Evolutionary conservation across 805 yeast genomes (phyloP), one percentile per base, ranked within the genome.

Genomic region (Dipodascus geniculatus): DNA sequence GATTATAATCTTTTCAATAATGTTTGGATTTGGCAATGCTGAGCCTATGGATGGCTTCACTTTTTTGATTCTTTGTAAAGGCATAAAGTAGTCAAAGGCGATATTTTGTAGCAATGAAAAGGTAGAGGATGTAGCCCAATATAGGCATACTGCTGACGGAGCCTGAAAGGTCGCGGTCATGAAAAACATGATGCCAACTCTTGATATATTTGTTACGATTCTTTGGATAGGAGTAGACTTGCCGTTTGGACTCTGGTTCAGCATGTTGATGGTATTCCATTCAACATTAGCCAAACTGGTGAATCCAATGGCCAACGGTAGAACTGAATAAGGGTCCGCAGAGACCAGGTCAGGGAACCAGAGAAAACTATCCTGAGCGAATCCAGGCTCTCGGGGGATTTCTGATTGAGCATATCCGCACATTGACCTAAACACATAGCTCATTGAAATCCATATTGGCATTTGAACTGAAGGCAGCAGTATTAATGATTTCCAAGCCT

Each of bases 161-260:
- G 96, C 95, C 61, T 89, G 93, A 44, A 89, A 79, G 0, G 96
- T 75, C 19, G 89, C 73, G 3, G 88, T 89, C 84, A 88, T 87
- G 68, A 91, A 73, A 58, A 87, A 80, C 1, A 89, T 80, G 52
- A 86, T 80, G 22, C 91, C 81, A 58, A 87, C 73, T 61, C 96
- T 74, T 1, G 95, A 79, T 1, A 86, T 63, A 57, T 81, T 87
- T 53, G 86, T 75, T 35, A 90, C 44, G n/a, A 62, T 57, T 1
- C 56, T 60, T 2, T 69, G 62, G 19, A 67, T 55, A 11, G 60
- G 57, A 35, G 49, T 22, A 9, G 49, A 22, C 28, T 16, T 9
- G 17, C 49, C 49, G n/a, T 14, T 22, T 11, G 49, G 31, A 16
- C 31, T 22, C 24, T 47, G 24, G 19, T 23, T 22, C 8, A 23